Evolutionary conservation across 139 green algal genomes (phyloP).

Genomic region (Marvania coccoides): DNA sequence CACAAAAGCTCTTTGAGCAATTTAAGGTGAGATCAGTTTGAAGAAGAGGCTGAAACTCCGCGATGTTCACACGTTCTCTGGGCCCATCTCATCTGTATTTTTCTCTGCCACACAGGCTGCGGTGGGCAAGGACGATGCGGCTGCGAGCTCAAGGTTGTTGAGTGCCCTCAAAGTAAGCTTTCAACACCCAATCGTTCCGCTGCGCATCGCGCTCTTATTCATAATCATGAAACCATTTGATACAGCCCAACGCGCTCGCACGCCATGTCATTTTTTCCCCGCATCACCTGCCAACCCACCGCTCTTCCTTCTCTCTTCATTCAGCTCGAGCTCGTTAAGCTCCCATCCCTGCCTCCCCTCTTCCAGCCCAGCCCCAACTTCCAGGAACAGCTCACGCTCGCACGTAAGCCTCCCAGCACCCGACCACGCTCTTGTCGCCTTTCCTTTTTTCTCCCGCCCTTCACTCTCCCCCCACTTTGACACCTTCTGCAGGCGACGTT

Average conservation of each 20-base stretch:
- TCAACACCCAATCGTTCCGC: too few relatives aligned
- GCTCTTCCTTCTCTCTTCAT: not conserved
- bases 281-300: not conserved
- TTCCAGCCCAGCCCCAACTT: slow-evolving; percentile 49
- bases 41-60: not conserved
- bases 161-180: slow-evolving; percentile 22
- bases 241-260: too few relatives aligned
- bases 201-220: too few relatives aligned
- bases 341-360: slow-evolving; percentile 62
- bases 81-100: not conserved
- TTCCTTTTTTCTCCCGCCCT: not conserved
- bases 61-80: not conserved
- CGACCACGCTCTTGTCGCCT: not conserved
- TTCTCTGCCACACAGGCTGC: not conserved
- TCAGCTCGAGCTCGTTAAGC: slow-evolving; percentile 73
- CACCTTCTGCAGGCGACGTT: slow-evolving; percentile 58
- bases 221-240: too few relatives aligned
- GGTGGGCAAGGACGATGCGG: slow-evolving; percentile 13
- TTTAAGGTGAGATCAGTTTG: not conserved
- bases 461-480: not conserved
- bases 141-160: slow-evolving; percentile 5
- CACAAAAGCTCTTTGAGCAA: not conserved
- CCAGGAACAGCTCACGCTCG: slow-evolving; percentile 66
- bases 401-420: slow-evolving; percentile 39
- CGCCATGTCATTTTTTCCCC: too few relatives aligned